phyloP scores from a whole-genome alignment of 306 rosid genomes.

The Cucurbita argyrosperma region DNA sequence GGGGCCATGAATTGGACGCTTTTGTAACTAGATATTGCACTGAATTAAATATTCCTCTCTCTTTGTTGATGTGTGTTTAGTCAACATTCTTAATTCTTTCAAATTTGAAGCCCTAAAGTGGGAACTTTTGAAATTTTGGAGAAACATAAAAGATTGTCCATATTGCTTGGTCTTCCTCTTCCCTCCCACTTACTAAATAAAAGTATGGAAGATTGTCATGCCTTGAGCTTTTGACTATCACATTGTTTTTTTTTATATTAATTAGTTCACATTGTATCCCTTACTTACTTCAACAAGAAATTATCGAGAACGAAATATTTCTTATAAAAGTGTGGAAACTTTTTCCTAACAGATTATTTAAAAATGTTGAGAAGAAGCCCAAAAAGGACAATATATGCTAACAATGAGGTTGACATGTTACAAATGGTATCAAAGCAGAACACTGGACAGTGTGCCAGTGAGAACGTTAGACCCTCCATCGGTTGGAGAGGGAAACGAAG shows the following conservation, averaged over 20 bases:
- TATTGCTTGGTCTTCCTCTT: conserved; percentile 6
- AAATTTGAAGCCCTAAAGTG: conserved; percentile 2
- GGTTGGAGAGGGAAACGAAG: too few species aligned
- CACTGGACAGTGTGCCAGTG: too few species aligned
- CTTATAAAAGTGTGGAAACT: too few species aligned
- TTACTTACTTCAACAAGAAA: neutral
- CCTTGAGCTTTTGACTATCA: neutral
- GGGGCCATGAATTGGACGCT: neutral
- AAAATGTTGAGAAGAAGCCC: too few species aligned
- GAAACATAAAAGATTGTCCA: conserved; percentile 2
- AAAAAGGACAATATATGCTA: too few species aligned
- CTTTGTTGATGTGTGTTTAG: neutral
- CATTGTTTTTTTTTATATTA: neutral
- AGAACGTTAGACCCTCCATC: too few species aligned
- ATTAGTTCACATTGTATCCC: neutral
- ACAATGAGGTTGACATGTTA: too few species aligned
- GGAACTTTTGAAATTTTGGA: neutral
- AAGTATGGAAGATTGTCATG: neutral
- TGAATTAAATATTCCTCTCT: neutral
- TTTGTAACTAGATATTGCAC: neutral
- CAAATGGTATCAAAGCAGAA: too few species aligned
- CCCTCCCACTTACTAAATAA: neutral
- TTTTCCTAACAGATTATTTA: too few species aligned
- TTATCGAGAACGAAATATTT: too few species aligned
- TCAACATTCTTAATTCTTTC: neutral